A percentile compares a stretch with the other conserved stretches of the same genome.
phyloP scores from a whole-genome alignment of 768 basidiomycete species.

The Amanita inopinata region DNA sequence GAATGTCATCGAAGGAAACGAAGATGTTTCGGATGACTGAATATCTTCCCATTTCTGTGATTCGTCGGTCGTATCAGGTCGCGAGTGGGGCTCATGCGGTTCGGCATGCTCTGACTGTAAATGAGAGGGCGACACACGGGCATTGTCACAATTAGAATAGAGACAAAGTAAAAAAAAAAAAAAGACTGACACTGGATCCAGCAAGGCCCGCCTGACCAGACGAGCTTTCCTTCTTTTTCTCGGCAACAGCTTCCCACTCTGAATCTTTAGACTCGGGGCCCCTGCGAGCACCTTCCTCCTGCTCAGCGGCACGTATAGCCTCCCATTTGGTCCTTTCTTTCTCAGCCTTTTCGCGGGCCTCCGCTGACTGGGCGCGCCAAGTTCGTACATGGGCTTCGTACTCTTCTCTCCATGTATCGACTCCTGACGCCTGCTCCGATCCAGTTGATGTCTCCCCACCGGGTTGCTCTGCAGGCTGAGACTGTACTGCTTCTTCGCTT shows the following conservation, averaged over 20 bases:
- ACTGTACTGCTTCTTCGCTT: background rate
- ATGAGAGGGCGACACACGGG: background rate
- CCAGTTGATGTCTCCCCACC: background rate
- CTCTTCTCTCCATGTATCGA: conserved; percentile 52
- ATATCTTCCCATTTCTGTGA: conserved; percentile 62
- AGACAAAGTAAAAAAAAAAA: background rate
- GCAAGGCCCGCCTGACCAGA: background rate
- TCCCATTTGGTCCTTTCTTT: conserved; percentile 67
- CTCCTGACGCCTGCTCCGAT: background rate
- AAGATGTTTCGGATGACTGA: conserved; percentile 46
- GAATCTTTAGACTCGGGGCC: conserved; percentile 19
- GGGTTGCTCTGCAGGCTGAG: background rate
- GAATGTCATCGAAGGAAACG: conserved; percentile 75
- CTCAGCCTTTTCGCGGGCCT: conserved; percentile 68
- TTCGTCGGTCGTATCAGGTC: conserved; percentile 9
- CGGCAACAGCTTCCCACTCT: conserved; percentile 28
- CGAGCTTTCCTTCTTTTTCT: conserved; percentile 8
- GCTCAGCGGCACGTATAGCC: conserved; percentile 47
- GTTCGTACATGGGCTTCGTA: conserved; percentile 59
- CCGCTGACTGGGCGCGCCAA: conserved; percentile 69
- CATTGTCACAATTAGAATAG: background rate
- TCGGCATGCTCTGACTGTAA: background rate
- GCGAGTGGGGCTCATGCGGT: conserved; percentile 1
- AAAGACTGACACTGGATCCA: background rate
- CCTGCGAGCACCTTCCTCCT: conserved; percentile 29